phyloP scores from a whole-genome alignment of 306 rosid species.

The Corylus heterophylla region DNA sequence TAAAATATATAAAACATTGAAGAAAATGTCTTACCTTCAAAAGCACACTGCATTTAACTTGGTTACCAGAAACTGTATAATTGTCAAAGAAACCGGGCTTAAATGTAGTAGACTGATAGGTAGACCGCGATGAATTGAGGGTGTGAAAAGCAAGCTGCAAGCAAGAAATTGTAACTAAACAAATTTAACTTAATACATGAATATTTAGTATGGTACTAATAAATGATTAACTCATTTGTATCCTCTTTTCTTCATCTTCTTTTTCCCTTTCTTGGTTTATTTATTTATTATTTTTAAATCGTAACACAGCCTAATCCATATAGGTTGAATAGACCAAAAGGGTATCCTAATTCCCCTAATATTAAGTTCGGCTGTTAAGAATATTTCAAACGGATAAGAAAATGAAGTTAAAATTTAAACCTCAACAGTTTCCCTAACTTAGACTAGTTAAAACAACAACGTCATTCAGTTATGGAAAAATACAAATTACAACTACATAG shows the following conservation, averaged over 20 bases:
- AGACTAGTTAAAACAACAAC: background rate
- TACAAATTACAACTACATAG: background rate
- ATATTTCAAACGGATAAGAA: background rate
- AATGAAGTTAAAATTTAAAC: background rate
- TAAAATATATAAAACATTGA: background rate
- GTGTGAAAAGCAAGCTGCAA: constrained; percentile 72
- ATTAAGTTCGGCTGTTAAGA: background rate
- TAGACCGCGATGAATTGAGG: constrained; percentile 80
- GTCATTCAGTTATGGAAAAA: background rate
- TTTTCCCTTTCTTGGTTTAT: too few relatives aligned
- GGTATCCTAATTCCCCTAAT: background rate
- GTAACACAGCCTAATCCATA: background rate
- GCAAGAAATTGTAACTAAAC: background rate
- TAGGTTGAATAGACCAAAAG: background rate
- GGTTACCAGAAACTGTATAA: constrained; percentile 52
- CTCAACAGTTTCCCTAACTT: background rate
- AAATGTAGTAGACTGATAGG: constrained; percentile 69
- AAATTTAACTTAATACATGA: background rate
- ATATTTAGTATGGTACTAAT: background rate
- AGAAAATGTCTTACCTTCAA: constrained; percentile 54
- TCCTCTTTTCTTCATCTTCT: background rate
- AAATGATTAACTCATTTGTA: background rate
- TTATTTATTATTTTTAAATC: too few relatives aligned
- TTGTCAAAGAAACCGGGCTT: constrained; percentile 72
- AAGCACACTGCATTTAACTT: constrained; percentile 79